A percentile compares a stretch with the other conserved stretches of the same genome.
Conservation (phyloP, 2,329 filamentous ascomycete species). For the Aspergillus fructus region DNA sequence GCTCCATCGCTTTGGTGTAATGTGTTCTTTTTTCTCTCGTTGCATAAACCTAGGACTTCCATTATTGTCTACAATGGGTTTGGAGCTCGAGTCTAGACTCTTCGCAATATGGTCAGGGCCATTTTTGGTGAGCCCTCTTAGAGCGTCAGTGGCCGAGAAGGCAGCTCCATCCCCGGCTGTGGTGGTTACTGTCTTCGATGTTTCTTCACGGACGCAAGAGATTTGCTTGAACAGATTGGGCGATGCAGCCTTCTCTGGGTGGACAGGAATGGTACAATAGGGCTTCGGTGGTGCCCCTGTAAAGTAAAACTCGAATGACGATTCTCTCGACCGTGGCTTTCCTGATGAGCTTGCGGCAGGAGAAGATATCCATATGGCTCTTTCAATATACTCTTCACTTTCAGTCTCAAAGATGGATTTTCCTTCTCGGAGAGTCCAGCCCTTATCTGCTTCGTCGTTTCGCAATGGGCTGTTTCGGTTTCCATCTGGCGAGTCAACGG, state of each 20-base stretch:
- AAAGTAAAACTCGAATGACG: background rate
- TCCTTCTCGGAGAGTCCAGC: background rate
- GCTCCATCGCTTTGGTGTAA: background rate
- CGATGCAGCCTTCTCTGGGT: background rate
- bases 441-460: background rate
- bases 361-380: background rate
- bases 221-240: background rate
- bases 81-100: constrained; percentile 3
- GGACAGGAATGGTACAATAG: background rate
- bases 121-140: background rate
- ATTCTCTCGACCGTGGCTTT: background rate
- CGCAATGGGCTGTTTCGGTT: background rate
- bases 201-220: background rate
- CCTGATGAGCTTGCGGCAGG: background rate
- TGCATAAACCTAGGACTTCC: constrained; percentile 33
- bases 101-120: background rate
- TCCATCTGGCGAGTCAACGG: background rate
- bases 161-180: background rate
- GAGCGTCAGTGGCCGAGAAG: background rate
- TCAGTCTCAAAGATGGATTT: background rate
- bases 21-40: background rate
- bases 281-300: background rate
- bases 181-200: background rate
- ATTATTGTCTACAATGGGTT: constrained; percentile 35
- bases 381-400: background rate